These are phyloP conservation scores for Aspergillus tamarii DNA, from an alignment of 2,329 filamentous ascomycete genomes.

Conservation along the genomic window DNA sequence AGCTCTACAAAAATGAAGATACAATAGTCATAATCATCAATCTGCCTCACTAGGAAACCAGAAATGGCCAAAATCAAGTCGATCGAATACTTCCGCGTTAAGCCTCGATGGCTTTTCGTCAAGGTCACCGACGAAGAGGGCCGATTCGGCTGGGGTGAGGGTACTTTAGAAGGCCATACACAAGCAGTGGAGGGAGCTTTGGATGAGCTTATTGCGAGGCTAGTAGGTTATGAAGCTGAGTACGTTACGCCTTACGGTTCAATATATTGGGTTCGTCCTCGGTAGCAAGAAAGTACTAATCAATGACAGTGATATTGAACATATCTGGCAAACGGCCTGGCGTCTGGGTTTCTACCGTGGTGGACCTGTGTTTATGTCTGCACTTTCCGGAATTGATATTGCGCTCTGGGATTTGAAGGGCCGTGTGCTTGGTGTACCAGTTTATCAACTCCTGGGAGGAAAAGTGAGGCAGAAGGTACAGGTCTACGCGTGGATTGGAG, in stretches of 20 bases:
- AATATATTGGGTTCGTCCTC: not conserved
- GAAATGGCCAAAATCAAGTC: slow-evolving; percentile 66
- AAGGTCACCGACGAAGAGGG: slow-evolving; percentile 73
- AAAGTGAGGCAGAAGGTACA: slow-evolving; percentile 70
- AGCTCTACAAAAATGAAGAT: not conserved
- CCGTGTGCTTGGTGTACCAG: slow-evolving; percentile 64
- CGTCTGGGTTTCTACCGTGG: slow-evolving; percentile 75
- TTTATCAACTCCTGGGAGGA: slow-evolving; percentile 74
- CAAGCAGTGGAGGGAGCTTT: slow-evolving; percentile 75
- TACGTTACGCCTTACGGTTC: slow-evolving; percentile 38
- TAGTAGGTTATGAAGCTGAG: slow-evolving; percentile 72
- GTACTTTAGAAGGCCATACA: slow-evolving; percentile 73
- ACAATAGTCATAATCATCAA: not conserved
- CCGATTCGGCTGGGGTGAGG: slow-evolving; percentile 73
- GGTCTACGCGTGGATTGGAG: slow-evolving; percentile 80
- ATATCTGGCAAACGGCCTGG: slow-evolving; percentile 77
- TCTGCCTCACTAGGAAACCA: not conserved
- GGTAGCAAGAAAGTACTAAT: not conserved
- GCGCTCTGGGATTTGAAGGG: slow-evolving; percentile 79
- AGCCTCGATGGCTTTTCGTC: slow-evolving; percentile 77
- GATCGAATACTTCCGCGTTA: slow-evolving; percentile 75
- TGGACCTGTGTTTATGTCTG: slow-evolving; percentile 79
- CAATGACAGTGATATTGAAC: slow-evolving; percentile 70
- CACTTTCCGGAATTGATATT: slow-evolving; percentile 76
- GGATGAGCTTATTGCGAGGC: slow-evolving; percentile 65